These are phyloP conservation scores for Trypanosoma platydactyli DNA, from an alignment of 208 protist genomes.

Conservation along the genomic window DNA sequence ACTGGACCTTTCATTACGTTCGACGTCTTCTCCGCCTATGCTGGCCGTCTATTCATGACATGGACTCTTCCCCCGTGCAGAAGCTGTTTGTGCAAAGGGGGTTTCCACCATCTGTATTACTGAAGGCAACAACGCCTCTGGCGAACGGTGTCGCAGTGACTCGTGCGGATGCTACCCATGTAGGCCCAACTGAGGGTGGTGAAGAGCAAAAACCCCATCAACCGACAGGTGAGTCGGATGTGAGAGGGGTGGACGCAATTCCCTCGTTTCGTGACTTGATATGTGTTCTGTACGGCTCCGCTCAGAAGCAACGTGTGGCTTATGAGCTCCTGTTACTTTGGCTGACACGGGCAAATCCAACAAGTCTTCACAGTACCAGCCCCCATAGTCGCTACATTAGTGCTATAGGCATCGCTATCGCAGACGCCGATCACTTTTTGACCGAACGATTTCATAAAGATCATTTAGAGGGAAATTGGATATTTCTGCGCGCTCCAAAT, in stretches of 20 bases:
- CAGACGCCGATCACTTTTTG: constrained; percentile 49
- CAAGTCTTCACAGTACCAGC: constrained; percentile 2
- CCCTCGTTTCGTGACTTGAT: constrained; percentile 32
- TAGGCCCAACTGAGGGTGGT: too few relatives aligned
- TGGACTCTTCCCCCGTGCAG: constrained; percentile 35
- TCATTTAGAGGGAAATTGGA: constrained; percentile 6
- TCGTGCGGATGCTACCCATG: too few relatives aligned
- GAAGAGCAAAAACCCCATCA: too few relatives aligned
- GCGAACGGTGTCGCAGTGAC: not conserved
- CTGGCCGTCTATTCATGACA: constrained; percentile 46
- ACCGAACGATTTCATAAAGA: constrained; percentile 26
- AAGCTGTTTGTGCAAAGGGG: constrained; percentile 23
- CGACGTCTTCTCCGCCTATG: constrained; percentile 49
- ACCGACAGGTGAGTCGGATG: too few relatives aligned
- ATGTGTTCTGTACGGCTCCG: constrained; percentile 37
- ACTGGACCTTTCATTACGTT: constrained; percentile 23
- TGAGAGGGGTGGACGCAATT: not conserved
- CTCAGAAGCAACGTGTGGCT: constrained; percentile 36
- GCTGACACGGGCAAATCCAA: constrained; percentile 9
- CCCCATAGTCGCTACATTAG: constrained; percentile 25
- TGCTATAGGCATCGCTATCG: constrained; percentile 25
- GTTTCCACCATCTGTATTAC: not conserved
- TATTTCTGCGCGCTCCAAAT: constrained; percentile 5
- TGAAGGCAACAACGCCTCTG: not conserved
- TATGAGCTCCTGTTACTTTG: constrained; percentile 55